Evolutionary conservation across 129 eudicot genomes (phyloP), one percentile per base, ranked within the genome.

Genomic region (Dittrichia graveolens): DNA sequence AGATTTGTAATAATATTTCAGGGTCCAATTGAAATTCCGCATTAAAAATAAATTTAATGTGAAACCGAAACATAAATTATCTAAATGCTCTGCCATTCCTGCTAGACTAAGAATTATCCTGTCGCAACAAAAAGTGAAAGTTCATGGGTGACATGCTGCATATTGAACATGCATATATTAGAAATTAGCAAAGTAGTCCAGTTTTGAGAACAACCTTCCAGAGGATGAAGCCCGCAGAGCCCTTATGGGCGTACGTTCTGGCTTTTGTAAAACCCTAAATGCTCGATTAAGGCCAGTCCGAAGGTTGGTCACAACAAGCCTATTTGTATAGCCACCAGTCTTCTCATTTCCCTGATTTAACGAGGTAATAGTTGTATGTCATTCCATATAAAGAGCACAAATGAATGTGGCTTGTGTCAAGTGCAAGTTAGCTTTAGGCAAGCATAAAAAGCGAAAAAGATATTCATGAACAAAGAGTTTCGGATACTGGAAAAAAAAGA

Each of bases 171-270:
- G 60, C 38, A 72, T 34, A 58, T 16, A 10, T 42, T 39, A 52
- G 24, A 58, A 13, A 10, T 42, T 39, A 52, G 24, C 18, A 72
- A 24, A 77, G 40, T 44, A 67, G 61, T 31, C 54, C 50, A 8
- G 65, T 60, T 78, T 71, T 1, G 45, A 66, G 43, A 67, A 79
- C 46, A 80, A 94, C 99, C 99, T 94, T 83, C 99, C 97, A 44
- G 99, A 94, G 56, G 99, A 86, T 64, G 99, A 94, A 86, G 99
- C 89, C 81, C 99, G 79, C 45, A 94, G 62, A 74, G 99, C 99
- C 84, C 99, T 85, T 76, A 94, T 87, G 31, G 99, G 97, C 46
- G 99, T 91, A 62, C 94, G 95, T 70, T 94, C 99, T 68, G 99
- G 99, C 81, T 94, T 94, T 81, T 94, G 97, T 76, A 90, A 65